Conservation (phyloP, 1,139 yeast species). For the Lodderomyces jiufengensis region DNA sequence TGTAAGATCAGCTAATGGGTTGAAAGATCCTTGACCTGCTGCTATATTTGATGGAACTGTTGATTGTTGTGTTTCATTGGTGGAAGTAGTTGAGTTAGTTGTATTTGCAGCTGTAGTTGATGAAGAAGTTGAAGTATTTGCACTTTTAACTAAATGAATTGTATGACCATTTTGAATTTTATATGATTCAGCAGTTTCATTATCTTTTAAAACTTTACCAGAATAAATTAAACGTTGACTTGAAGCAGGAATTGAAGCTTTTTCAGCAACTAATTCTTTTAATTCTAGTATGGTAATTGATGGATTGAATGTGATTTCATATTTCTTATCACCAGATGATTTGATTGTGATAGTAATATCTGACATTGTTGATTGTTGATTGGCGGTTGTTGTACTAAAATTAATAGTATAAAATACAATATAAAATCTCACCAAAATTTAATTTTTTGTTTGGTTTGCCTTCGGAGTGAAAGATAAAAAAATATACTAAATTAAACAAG, state of each 20-base stretch:
- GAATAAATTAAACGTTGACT: constrained; percentile 88
- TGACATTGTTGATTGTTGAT: constrained; percentile 15
- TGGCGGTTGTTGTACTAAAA: background rate
- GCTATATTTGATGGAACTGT: constrained; percentile 70
- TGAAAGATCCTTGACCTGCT: constrained; percentile 85
- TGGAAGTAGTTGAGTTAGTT: constrained; percentile 13
- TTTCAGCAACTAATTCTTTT: constrained; percentile 59
- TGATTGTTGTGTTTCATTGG: background rate
- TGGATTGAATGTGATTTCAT: constrained; percentile 56
- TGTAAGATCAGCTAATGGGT: constrained; percentile 87
- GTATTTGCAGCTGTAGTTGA: constrained; percentile 12
- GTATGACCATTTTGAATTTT: constrained; percentile 85
- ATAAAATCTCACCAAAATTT: background rate
- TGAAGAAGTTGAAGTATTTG: constrained; percentile 22
- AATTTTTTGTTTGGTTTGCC: background rate
- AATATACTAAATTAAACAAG: too few species aligned
- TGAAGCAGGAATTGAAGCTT: constrained; percentile 63
- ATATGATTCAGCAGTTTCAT: constrained; percentile 68
- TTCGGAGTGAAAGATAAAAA: too few species aligned
- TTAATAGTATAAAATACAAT: background rate
- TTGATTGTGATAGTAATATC: constrained; percentile 35
- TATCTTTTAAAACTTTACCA: constrained; percentile 88
- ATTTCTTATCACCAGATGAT: constrained; percentile 76
- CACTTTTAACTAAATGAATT: constrained; percentile 79
- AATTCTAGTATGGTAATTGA: constrained; percentile 61